phyloP scores from a whole-genome alignment of 2,329 filamentous ascomycete genomes.

The Fusarium solani-melongenae region DNA sequence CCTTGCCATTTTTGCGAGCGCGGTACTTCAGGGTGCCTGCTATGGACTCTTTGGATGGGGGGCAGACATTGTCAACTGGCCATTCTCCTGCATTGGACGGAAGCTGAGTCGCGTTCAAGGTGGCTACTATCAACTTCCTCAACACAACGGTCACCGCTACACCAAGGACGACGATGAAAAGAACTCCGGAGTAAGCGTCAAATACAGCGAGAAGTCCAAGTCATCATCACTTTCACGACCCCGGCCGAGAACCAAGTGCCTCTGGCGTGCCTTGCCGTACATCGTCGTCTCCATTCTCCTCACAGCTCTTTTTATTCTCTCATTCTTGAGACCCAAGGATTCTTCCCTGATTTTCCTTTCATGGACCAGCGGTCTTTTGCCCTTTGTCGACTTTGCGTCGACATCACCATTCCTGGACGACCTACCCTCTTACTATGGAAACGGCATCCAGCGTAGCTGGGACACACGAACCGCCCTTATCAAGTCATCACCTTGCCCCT shows the following conservation, averaged over 20 bases:
- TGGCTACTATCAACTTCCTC: conserved; percentile 18
- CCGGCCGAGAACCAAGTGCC: neutral
- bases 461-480: conserved; percentile 44
- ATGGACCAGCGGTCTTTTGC: conserved; percentile 49
- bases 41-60: conserved; percentile 43
- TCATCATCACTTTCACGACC: neutral
- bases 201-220: conserved; percentile 28
- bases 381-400: conserved; percentile 48
- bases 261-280: conserved; percentile 29
- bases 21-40: conserved; percentile 42
- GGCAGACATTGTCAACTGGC: conserved; percentile 45
- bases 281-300: conserved; percentile 39
- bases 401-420: conserved; percentile 45
- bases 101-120: conserved; percentile 6
- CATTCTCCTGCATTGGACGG: conserved; percentile 26
- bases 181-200: neutral
- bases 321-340: conserved; percentile 45
- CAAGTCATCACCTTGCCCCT: conserved; percentile 31
- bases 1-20: conserved; percentile 31
- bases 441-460: conserved; percentile 43
- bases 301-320: conserved; percentile 39
- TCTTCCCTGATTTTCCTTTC: conserved; percentile 49
- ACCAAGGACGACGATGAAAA: conserved; percentile 10
- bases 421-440: conserved; percentile 38
- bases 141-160: conserved; percentile 8